These are phyloP conservation scores for Metarhizium brunneum DNA, from an alignment of 2,329 filamentous ascomycete genomes.

Conservation along the genomic window DNA sequence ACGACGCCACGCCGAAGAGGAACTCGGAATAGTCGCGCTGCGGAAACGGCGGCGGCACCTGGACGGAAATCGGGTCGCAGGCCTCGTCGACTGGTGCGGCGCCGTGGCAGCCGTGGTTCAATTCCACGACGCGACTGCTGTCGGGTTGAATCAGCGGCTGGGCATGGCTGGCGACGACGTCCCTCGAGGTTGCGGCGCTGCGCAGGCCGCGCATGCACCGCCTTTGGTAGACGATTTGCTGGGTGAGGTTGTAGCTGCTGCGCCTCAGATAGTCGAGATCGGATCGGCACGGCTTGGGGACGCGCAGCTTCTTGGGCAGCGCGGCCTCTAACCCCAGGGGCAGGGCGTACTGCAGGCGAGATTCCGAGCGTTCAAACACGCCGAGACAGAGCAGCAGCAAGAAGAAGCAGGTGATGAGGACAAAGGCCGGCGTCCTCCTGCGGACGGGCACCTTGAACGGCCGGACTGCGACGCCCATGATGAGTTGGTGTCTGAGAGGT, in stretches of 20 bases:
- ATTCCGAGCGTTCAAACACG: conserved; percentile 6
- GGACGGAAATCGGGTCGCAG: conserved; percentile 35
- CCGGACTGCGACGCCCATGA: conserved; percentile 6
- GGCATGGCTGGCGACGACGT: conserved; percentile 27
- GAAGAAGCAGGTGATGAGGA: neutral
- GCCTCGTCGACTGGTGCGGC: conserved; percentile 1
- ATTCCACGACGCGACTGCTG: conserved; percentile 19
- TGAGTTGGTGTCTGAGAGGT: neutral
- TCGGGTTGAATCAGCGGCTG: conserved; percentile 24
- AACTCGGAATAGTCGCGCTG: conserved; percentile 37
- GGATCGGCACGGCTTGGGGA: conserved; percentile 12
- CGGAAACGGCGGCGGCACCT: conserved; percentile 36
- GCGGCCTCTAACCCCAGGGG: conserved; percentile 14
- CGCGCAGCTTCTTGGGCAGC: conserved; percentile 11
- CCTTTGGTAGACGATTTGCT: conserved; percentile 33
- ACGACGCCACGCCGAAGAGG: conserved; percentile 49
- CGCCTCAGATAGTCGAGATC: conserved; percentile 21
- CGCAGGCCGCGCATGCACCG: conserved; percentile 32
- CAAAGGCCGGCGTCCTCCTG: neutral
- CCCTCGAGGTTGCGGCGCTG: conserved; percentile 24
- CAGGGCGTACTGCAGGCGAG: conserved; percentile 8
- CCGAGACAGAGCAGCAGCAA: conserved; percentile 4
- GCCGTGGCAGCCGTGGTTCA: conserved; percentile 16
- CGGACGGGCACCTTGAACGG: conserved; percentile 6
- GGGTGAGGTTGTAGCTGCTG: conserved; percentile 24